Conservation (phyloP, 2,329 filamentous ascomycete species). For the Orbilia brochopaga region DNA sequence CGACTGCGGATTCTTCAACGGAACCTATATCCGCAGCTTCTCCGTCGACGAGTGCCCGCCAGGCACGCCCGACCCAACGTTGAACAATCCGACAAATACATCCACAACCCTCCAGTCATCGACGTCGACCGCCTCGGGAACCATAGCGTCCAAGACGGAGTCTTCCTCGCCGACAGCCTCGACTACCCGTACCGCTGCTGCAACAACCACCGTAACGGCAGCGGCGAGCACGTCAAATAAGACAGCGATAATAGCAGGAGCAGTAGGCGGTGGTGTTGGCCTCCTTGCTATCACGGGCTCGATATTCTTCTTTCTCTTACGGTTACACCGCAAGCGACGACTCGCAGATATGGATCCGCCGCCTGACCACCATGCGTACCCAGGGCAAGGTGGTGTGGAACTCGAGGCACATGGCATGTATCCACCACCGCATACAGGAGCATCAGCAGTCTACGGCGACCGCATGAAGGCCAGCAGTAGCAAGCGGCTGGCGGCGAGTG, state of each 20-base stretch:
- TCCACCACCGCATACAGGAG: too few relatives aligned
- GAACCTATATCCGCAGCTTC: conserved; percentile 27
- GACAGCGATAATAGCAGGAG: conserved; percentile 32
- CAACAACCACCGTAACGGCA: not conserved
- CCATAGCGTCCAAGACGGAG: too few relatives aligned
- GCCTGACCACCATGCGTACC: not conserved
- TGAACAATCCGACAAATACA: conserved; percentile 7
- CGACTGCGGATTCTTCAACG: conserved; percentile 25
- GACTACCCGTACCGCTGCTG: not conserved
- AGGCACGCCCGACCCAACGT: conserved; percentile 3
- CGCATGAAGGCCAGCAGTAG: not conserved
- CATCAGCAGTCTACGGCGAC: conserved; percentile 5
- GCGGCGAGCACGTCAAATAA: not conserved
- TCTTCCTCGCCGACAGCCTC: not conserved
- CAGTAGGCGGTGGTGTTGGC: conserved; percentile 20
- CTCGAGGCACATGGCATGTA: conserved; percentile 12
- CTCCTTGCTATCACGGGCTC: conserved; percentile 5
- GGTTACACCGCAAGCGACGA: not conserved
- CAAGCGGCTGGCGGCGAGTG: conserved; percentile 4
- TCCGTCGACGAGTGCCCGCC: conserved; percentile 38
- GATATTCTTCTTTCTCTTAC: conserved; percentile 11
- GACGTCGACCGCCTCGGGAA: not conserved
- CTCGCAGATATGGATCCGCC: not conserved
- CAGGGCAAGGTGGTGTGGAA: conserved; percentile 10
- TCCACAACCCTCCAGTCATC: not conserved